Percentiles rank a stretch among this genome's conserved stretches.
phyloP scores from a whole-genome alignment of 169 alveolate species.

The Neospora caninum region DNA sequence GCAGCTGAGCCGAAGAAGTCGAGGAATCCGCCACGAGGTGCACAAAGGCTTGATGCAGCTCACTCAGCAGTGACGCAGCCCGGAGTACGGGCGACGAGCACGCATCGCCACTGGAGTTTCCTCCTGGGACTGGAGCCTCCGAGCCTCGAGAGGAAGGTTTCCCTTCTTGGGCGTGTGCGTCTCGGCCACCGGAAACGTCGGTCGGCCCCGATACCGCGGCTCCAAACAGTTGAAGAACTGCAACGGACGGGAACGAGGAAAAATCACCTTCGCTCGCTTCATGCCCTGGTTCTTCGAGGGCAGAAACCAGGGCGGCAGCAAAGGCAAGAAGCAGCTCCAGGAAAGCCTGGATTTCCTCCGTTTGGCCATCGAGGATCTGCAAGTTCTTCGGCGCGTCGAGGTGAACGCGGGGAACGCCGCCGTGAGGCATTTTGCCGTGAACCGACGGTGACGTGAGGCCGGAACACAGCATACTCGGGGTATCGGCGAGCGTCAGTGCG shows the following conservation, averaged over 20 bases:
- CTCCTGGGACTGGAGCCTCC: background rate
- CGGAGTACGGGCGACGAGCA: background rate
- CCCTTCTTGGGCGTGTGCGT: background rate
- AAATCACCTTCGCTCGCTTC: background rate
- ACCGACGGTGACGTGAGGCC: no score
- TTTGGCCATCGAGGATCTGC: background rate
- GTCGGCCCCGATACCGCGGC: background rate
- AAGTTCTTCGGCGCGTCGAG: background rate
- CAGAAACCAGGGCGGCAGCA: background rate
- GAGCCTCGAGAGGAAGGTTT: background rate
- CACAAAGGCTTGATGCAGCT: background rate
- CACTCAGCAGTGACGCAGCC: background rate
- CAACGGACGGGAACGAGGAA: background rate
- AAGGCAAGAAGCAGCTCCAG: background rate
- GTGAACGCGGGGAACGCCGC: no score
- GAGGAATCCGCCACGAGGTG: background rate
- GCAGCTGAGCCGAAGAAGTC: background rate
- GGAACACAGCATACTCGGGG: no score
- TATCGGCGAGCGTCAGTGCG: no score
- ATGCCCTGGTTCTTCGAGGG: background rate
- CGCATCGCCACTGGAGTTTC: background rate
- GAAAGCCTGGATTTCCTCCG: background rate
- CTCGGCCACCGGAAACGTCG: background rate
- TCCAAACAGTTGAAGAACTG: background rate
- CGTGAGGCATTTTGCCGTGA: no score